Conservation (phyloP, 306 rosid species). For the Cyclanthera cordifolia region DNA sequence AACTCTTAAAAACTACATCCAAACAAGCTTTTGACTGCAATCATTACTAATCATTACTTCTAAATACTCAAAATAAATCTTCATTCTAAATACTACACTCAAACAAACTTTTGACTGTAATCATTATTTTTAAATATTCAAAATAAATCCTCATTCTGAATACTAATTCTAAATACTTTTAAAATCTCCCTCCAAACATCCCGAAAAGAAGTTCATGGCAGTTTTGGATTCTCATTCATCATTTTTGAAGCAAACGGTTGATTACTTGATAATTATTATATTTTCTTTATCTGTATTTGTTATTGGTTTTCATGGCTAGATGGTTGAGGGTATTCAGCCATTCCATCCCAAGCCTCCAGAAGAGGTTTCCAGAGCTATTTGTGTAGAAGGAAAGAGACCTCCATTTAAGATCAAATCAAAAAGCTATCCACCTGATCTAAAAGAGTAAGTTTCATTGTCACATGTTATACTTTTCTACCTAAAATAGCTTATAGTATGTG, state of each 20-base stretch:
- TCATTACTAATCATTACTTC: no score
- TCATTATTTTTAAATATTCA: no score
- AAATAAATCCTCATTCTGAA: no score
- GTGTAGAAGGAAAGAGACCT: constrained; percentile 76
- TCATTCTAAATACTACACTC: no score
- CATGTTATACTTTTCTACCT: neutral
- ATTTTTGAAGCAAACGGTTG: constrained; percentile 3
- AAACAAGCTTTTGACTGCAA: no score
- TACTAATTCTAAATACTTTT: no score
- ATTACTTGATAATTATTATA: neutral
- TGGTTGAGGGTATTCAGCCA: constrained; percentile 76
- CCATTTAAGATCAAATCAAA: constrained; percentile 62
- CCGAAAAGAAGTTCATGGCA: neutral
- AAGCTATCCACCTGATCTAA: constrained; percentile 74
- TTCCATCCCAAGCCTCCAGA: constrained; percentile 57
- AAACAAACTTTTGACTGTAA: no score
- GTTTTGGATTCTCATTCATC: constrained; percentile 9
- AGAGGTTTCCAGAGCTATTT: constrained; percentile 52
- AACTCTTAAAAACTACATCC: no score
- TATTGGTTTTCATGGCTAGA: constrained; percentile 29
- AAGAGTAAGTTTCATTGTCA: constrained; percentile 52
- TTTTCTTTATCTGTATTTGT: neutral
- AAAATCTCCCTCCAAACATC: no score
- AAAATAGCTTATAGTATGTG: neutral
- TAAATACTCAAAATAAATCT: no score